These are phyloP conservation scores for Ogataea salicorniae DNA, from an alignment of 805 yeast species.

Conservation along the genomic window DNA sequence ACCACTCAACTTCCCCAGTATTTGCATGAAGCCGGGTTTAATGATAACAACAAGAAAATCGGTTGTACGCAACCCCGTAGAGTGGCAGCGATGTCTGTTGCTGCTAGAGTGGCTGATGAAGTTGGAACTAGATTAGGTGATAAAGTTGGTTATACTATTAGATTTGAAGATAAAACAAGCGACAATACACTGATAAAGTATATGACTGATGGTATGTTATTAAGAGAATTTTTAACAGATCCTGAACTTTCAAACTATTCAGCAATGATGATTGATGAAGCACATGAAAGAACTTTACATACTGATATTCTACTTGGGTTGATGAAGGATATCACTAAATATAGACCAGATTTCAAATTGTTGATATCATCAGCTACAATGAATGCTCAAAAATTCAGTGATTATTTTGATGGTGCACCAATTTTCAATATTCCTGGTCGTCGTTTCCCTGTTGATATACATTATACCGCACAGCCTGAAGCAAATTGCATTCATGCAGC, in stretches of 20 bases:
- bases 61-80: conserved; percentile 95
- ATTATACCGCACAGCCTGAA: conserved; percentile 81
- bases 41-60: conserved; percentile 48
- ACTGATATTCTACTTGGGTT: conserved; percentile 81
- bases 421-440: conserved; percentile 89
- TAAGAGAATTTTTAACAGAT: conserved; percentile 78
- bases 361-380: conserved; percentile 92
- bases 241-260: conserved; percentile 65
- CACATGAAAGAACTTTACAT: conserved; percentile 92
- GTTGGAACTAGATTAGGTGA: conserved; percentile 75
- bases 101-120: conserved; percentile 88
- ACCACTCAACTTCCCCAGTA: conserved; percentile 93
- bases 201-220: conserved; percentile 93
- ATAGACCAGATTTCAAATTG: conserved; percentile 66
- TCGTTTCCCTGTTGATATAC: conserved; percentile 84
- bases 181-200: conserved; percentile 72
- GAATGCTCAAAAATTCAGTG: conserved; percentile 82
- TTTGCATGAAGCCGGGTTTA: conserved; percentile 75
- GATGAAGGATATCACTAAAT: conserved; percentile 58
- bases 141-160: conserved; percentile 81
- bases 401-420: conserved; percentile 78
- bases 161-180: conserved; percentile 78
- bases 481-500: conserved; percentile 90
- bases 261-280: conserved; percentile 92
- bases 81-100: conserved; percentile 91